Evolutionary conservation across 2,329 filamentous ascomycete genomes (phyloP).

Genomic region (Curvularia lunata): DNA sequence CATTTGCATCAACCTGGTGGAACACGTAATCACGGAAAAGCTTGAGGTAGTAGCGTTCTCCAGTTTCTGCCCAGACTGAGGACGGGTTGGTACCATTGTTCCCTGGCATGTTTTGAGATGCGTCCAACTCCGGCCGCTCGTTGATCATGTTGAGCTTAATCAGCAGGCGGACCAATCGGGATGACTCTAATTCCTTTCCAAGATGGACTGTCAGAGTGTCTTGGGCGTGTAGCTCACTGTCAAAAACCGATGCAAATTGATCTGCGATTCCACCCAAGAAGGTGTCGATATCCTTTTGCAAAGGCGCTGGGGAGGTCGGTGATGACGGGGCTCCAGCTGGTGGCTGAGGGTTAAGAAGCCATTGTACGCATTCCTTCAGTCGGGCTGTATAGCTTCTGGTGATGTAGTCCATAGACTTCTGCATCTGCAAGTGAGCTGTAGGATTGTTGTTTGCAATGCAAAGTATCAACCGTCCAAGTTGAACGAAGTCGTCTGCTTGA

Average conservation of each 20-base stretch:
- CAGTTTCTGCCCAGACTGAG: slow-evolving; percentile 83
- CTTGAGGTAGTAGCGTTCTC: slow-evolving; percentile 90
- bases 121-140: slow-evolving; percentile 84
- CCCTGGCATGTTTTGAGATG: slow-evolving; percentile 59
- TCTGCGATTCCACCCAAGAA: slow-evolving; percentile 79
- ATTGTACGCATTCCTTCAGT: slow-evolving; percentile 78
- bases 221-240: slow-evolving; percentile 77
- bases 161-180: slow-evolving; percentile 77
- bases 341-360: slow-evolving; percentile 71
- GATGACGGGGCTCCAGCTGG: slow-evolving; percentile 37
- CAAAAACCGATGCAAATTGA: slow-evolving; percentile 76
- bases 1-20: slow-evolving; percentile 88
- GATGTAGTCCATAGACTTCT: slow-evolving; percentile 77
- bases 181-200: slow-evolving; percentile 86
- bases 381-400: slow-evolving; percentile 77
- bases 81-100: slow-evolving; percentile 38
- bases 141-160: slow-evolving; percentile 88
- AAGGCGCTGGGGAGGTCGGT: slow-evolving; percentile 30
- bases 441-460: slow-evolving; percentile 75
- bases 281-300: slow-evolving; percentile 76
- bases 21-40: slow-evolving; percentile 97
- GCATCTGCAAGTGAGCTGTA: slow-evolving; percentile 66
- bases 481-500: slow-evolving; percentile 85
- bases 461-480: slow-evolving; percentile 85
- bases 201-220: slow-evolving; percentile 78